phyloP scores from a whole-genome alignment of 108 stramenopile genomes.

The Pseudonitzschia multistriata region DNA sequence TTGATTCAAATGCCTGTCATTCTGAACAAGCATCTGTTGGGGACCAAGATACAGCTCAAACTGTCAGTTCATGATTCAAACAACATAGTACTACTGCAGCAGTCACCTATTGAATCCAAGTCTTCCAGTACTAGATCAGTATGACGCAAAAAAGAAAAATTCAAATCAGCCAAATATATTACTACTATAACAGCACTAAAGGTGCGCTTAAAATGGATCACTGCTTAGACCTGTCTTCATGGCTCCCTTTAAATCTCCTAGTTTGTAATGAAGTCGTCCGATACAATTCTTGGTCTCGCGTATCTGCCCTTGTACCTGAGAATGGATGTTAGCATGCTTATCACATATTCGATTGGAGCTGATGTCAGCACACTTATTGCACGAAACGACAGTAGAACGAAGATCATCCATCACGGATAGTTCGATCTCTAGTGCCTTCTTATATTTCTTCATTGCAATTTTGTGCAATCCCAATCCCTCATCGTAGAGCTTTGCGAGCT shows the following conservation, averaged over 20 bases:
- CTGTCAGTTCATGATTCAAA: no score
- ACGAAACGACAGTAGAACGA: constrained; percentile 5
- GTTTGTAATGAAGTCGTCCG: constrained; percentile 40
- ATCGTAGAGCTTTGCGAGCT: constrained; percentile 35
- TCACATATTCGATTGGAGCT: constrained; percentile 17
- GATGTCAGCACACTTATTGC: constrained; percentile 25
- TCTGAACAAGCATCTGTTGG: no score
- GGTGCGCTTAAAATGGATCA: constrained; percentile 1
- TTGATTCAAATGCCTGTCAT: no score
- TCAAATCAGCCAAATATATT: no score
- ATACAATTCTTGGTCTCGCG: constrained; percentile 34
- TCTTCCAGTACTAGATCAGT: no score
- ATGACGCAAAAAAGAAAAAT: no score
- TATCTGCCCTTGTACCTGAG: constrained; percentile 25
- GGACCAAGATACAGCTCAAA: no score
- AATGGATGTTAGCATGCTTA: constrained; percentile 18
- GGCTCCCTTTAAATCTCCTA: constrained; percentile 40
- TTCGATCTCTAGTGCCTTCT: constrained; percentile 37
- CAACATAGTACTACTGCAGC: no score
- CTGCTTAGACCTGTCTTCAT: constrained; percentile 17
- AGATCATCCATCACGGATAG: constrained; percentile 29
- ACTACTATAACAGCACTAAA: no score
- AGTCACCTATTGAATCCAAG: no score
- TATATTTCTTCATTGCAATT: constrained; percentile 26
- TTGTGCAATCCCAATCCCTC: constrained; percentile 27